Percentiles rank a stretch among this genome's conserved stretches.
Conservation (phyloP, 2,329 filamentous ascomycete genomes). For the Ophiostoma populinum region DNA sequence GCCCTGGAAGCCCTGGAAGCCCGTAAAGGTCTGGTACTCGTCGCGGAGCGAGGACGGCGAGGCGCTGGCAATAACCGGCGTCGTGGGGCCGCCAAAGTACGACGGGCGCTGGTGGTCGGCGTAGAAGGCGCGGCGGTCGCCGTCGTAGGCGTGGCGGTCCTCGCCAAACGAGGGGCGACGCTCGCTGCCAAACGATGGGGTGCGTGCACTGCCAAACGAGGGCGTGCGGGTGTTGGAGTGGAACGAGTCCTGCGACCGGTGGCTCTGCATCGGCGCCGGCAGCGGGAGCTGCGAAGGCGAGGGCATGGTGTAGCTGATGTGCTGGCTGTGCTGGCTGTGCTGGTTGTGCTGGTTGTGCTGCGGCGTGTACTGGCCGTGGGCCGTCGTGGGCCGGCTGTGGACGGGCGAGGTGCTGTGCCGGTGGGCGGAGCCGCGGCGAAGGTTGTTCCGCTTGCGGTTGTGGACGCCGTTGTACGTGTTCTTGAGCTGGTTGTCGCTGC, state of each 20-base stretch:
- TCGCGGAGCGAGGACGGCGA: too few species aligned
- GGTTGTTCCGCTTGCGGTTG: slow-evolving; percentile 52
- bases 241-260: neutral
- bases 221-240: neutral
- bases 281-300: neutral
- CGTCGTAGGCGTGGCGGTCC: too few species aligned
- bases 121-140: too few species aligned
- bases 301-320: too few species aligned
- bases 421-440: slow-evolving; percentile 16
- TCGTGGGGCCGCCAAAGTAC: too few species aligned
- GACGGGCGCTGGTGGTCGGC: too few species aligned
- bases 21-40: too few species aligned
- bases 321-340: neutral
- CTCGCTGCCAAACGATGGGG: neutral
- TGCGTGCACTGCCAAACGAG: slow-evolving; percentile 35
- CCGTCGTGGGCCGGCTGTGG: neutral
- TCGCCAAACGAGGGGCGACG: too few species aligned
- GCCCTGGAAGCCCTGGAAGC: too few species aligned
- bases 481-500: slow-evolving; percentile 91
- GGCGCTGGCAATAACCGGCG: too few species aligned
- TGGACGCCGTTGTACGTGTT: slow-evolving; percentile 96
- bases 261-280: neutral
- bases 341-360: neutral
- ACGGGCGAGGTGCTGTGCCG: slow-evolving; percentile 6
- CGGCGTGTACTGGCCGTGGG: neutral